Evolutionary conservation across 2,329 filamentous ascomycete genomes (phyloP).

Genomic region (Pestalotiopsis sp.): DNA sequence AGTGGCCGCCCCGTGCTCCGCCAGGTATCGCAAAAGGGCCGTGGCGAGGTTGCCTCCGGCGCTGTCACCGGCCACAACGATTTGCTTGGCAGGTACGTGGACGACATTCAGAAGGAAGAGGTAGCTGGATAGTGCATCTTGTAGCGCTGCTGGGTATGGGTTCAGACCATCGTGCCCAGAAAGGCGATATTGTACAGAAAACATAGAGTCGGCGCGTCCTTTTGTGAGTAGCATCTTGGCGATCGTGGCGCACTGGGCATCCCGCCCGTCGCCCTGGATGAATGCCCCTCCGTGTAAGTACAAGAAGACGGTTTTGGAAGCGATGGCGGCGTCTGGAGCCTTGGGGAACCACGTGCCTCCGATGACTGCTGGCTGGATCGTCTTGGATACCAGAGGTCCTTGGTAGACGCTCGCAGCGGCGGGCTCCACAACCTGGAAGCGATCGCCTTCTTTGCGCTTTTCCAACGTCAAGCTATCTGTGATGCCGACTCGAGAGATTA

Average conservation of each 20-base stretch:
- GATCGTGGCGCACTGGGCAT: constrained; percentile 35
- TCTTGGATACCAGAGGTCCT: constrained; percentile 10
- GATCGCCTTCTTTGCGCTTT: constrained; percentile 12
- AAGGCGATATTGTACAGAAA: not conserved
- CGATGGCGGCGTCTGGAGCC: not conserved
- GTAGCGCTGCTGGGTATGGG: constrained; percentile 51
- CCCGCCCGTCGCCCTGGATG: constrained; percentile 44
- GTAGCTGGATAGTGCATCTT: constrained; percentile 49
- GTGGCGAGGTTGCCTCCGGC: constrained; percentile 50
- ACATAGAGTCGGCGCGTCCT: constrained; percentile 37
- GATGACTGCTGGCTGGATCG: constrained; percentile 14
- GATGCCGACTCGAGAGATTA: constrained; percentile 7
- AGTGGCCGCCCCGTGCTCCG: constrained; percentile 36
- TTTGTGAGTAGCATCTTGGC: constrained; percentile 36
- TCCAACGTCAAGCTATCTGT: constrained; percentile 12
- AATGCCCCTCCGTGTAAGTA: constrained; percentile 53
- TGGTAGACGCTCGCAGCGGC: constrained; percentile 9
- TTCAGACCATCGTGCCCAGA: constrained; percentile 21
- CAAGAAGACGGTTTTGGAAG: constrained; percentile 35
- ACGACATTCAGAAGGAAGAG: constrained; percentile 42
- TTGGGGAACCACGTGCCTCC: constrained; percentile 26
- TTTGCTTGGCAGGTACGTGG: constrained; percentile 37
- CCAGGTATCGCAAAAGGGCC: constrained; percentile 46
- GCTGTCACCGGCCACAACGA: constrained; percentile 49
- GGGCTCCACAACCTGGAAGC: constrained; percentile 2